Conservation (phyloP, 768 basidiomycete genomes). For the Termitomyces sp. region DNA sequence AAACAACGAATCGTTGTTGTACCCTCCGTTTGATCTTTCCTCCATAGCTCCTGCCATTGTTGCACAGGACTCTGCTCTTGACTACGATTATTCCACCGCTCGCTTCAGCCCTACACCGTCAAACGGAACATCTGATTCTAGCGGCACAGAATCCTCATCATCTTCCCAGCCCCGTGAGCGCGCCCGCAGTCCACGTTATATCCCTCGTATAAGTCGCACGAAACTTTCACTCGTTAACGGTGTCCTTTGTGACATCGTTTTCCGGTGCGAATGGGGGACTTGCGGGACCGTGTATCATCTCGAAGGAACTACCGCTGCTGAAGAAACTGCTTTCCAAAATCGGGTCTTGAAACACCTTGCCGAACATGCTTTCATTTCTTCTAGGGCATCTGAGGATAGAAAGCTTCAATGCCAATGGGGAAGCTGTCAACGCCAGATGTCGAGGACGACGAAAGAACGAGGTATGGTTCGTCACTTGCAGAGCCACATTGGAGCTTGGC, state of each 20-base stretch:
- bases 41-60: not conserved
- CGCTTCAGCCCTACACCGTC: not conserved
- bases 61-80: not conserved
- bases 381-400: not conserved
- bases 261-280: not conserved
- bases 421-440: not conserved
- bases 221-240: not conserved
- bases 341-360: not conserved
- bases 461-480: slow-evolving; percentile 1
- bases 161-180: not conserved
- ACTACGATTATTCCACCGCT: not conserved
- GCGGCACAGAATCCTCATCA: not conserved
- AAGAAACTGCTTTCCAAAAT: not conserved
- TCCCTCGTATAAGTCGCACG: not conserved
- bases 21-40: not conserved
- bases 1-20: not conserved
- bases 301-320: not conserved
- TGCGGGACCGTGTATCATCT: not conserved
- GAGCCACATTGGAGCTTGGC: not conserved
- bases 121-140: not conserved
- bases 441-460: not conserved
- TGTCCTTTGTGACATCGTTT: not conserved
- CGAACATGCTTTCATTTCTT: not conserved
- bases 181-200: not conserved
- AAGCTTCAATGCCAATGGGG: not conserved